Evolutionary conservation across 2,329 filamentous ascomycete species (phyloP).

Genomic region (Monascus ruber): DNA sequence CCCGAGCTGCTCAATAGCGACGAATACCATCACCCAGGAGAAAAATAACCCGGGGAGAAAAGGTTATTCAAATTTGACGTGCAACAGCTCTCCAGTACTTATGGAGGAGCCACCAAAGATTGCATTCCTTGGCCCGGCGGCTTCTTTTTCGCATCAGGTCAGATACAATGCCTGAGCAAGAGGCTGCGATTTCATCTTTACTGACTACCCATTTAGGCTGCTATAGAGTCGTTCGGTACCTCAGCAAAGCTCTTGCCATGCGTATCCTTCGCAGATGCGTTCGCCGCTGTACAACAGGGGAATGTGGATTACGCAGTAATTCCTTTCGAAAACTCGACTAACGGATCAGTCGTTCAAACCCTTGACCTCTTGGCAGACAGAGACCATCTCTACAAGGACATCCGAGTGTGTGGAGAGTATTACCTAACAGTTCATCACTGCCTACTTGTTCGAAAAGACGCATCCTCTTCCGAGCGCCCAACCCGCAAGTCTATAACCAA

Average conservation of each 20-base stretch:
- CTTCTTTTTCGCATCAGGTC: conserved; percentile 62
- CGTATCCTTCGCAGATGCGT: conserved; percentile 51
- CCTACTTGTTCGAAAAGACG: conserved; percentile 46
- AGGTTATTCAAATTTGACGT: no score
- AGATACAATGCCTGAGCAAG: conserved; percentile 1
- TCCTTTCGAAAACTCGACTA: conserved; percentile 92
- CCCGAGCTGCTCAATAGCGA: no score
- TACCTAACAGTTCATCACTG: conserved; percentile 86
- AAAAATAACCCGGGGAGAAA: no score
- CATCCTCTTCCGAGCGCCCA: conserved; percentile 8
- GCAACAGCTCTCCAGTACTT: no score
- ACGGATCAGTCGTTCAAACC: conserved; percentile 82
- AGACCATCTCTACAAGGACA: conserved; percentile 49
- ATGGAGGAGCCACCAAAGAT: conserved; percentile 16
- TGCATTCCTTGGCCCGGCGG: conserved; percentile 52
- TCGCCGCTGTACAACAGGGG: conserved; percentile 61
- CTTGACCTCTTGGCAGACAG: conserved; percentile 80
- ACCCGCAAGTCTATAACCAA: conserved; percentile 53
- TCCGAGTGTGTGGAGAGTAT: conserved; percentile 69
- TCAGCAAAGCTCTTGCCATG: conserved; percentile 22
- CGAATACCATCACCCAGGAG: no score
- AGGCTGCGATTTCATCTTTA: conserved; percentile 6
- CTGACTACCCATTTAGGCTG: conserved; percentile 32
- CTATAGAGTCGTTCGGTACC: conserved; percentile 40
- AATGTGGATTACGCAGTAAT: conserved; percentile 63